Evolutionary conservation across 257 asterid species (phyloP).

Genomic region (Cinchona pubescens): DNA sequence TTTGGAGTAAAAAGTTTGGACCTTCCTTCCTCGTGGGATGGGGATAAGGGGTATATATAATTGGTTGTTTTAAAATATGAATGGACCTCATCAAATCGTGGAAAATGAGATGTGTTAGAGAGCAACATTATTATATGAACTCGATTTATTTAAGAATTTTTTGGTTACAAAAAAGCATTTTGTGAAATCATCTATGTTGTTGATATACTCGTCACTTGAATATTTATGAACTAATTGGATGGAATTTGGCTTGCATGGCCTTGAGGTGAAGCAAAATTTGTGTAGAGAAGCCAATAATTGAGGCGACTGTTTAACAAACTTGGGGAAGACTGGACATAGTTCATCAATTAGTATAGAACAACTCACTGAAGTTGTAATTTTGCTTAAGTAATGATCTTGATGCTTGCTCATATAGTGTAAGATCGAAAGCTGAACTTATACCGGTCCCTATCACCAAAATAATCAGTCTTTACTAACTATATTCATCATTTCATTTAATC

Average conservation of each 20-base stretch:
- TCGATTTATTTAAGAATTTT: too few relatives aligned
- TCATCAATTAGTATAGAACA: neutral
- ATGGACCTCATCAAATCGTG: neutral
- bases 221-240: neutral
- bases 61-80: neutral
- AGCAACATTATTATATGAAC: too few relatives aligned
- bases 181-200: constrained; percentile 1
- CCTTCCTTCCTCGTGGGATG: constrained; percentile 9
- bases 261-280: constrained; percentile 12
- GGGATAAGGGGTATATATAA: neutral
- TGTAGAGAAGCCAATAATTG: neutral
- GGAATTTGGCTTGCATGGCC: neutral
- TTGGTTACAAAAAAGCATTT: neutral
- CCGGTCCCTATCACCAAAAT: neutral
- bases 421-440: neutral
- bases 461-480: too few relatives aligned
- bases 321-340: neutral
- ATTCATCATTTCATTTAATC: too few relatives aligned
- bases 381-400: neutral
- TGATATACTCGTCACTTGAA: neutral
- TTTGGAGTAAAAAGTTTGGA: too few relatives aligned
- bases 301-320: neutral
- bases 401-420: neutral
- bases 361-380: neutral
- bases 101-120: constrained; percentile 9